Percentiles rank a stretch among this genome's conserved stretches.
Conservation (phyloP, 176 grass and related monocot genomes). For the Musa schizocarpa region DNA sequence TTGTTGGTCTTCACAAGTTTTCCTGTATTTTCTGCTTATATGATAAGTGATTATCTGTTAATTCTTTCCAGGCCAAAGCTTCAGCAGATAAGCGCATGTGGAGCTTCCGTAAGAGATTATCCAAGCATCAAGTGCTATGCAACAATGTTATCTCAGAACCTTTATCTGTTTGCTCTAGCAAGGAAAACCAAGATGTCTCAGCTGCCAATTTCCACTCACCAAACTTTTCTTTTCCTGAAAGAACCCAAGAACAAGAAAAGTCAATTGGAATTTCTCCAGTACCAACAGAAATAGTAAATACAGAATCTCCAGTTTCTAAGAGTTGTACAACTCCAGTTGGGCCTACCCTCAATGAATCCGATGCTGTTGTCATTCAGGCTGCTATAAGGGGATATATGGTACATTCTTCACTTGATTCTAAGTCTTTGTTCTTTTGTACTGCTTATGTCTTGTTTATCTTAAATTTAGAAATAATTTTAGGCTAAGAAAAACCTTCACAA, state of each 20-base stretch:
- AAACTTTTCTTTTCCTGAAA: constrained; percentile 66
- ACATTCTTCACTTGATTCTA: constrained; percentile 27
- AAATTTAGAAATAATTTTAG: constrained; percentile 30
- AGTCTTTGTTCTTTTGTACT: constrained; percentile 4
- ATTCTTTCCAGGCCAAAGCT: constrained; percentile 50
- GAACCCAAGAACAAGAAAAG: constrained; percentile 39
- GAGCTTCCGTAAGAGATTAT: constrained; percentile 95
- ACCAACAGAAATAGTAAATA: constrained; percentile 25
- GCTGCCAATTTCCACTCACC: constrained; percentile 46
- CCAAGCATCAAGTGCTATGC: constrained; percentile 78
- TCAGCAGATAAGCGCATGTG: constrained; percentile 89
- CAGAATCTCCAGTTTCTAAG: constrained; percentile 29
- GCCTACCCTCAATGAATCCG: constrained; percentile 30
- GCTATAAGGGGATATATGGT: constrained; percentile 55
- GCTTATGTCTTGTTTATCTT: constrained; percentile 15
- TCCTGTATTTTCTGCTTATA: background rate
- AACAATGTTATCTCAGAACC: constrained; percentile 65
- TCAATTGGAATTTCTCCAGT: constrained; percentile 21
- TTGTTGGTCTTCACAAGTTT: background rate
- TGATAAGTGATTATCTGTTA: background rate
- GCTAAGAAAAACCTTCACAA: constrained; percentile 46
- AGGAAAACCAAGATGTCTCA: constrained; percentile 58
- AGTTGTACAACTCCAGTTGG: constrained; percentile 16
- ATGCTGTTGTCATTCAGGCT: constrained; percentile 54
- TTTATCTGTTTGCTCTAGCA: constrained; percentile 62